Evolutionary conservation across 202 grass and related monocot genomes (phyloP).

Genomic region (Schoenoplectus tabernaemontani): DNA sequence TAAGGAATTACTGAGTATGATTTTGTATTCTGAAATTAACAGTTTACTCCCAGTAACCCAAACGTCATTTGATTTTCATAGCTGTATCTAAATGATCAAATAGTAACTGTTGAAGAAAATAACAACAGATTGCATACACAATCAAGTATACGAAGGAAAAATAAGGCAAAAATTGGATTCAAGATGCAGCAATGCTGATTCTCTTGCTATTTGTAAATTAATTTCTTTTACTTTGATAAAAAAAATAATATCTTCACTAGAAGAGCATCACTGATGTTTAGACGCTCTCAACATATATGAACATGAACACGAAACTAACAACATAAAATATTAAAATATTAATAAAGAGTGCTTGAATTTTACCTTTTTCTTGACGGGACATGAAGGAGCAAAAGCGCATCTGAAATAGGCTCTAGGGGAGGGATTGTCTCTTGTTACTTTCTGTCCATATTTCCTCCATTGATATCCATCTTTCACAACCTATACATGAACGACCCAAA

Average conservation of each 20-base stretch:
- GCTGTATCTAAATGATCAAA: too few relatives aligned
- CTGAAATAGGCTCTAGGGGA: conserved; percentile 76
- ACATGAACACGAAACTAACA: too few relatives aligned
- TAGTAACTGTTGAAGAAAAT: too few relatives aligned
- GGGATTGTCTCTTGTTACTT: conserved; percentile 85
- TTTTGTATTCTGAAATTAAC: not conserved
- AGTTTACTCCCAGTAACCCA: not conserved
- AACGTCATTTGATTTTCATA: not conserved
- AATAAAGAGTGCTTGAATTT: too few relatives aligned
- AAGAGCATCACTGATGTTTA: not conserved
- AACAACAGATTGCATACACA: too few relatives aligned
- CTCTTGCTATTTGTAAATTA: not conserved
- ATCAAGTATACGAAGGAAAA: conserved; percentile 1
- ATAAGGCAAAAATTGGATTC: not conserved
- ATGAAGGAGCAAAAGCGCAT: conserved; percentile 72
- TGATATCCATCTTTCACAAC: conserved; percentile 73
- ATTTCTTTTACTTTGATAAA: not conserved
- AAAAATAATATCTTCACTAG: not conserved
- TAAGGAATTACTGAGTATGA: not conserved
- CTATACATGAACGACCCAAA: not conserved
- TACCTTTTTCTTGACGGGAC: conserved; percentile 90
- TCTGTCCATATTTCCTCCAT: conserved; percentile 94
- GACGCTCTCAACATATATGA: not conserved
- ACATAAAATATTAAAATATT: too few relatives aligned
- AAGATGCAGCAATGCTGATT: not conserved